phyloP scores from a whole-genome alignment of 441 rosid species.

The Erysimum pusillum region DNA sequence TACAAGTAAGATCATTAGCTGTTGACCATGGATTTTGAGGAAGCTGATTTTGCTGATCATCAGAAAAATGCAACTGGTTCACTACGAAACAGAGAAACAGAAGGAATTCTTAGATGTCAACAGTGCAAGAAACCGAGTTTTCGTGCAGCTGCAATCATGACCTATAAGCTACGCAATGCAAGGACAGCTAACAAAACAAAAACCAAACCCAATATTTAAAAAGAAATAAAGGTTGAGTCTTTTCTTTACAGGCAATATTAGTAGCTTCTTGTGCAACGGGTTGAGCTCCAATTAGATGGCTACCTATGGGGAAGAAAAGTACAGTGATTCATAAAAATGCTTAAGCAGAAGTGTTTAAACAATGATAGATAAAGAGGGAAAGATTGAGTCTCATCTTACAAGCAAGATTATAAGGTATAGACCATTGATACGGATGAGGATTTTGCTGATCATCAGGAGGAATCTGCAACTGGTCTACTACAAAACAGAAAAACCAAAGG shows the following conservation, averaged over 20 bases:
- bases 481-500: background rate
- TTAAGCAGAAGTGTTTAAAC: background rate
- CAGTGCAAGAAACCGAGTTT: no score
- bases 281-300: background rate
- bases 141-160: no score
- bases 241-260: background rate
- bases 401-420: background rate
- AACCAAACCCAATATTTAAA: no score
- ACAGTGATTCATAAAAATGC: constrained; percentile 1
- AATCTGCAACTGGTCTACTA: constrained; percentile 18
- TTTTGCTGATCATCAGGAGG: background rate
- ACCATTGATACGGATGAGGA: background rate
- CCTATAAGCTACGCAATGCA: no score
- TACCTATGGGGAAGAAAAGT: constrained; percentile 11
- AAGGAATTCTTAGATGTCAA: no score
- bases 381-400: constrained; percentile 17
- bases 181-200: no score
- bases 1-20: background rate
- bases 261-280: background rate
- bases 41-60: no score
- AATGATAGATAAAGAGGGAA: background rate
- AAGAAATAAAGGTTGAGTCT: background rate
- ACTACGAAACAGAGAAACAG: no score
- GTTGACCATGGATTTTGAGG: background rate
- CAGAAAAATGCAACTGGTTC: no score